Conservation (phyloP, 192 early-diverging fungal genomes). For the Backusella westeae region DNA sequence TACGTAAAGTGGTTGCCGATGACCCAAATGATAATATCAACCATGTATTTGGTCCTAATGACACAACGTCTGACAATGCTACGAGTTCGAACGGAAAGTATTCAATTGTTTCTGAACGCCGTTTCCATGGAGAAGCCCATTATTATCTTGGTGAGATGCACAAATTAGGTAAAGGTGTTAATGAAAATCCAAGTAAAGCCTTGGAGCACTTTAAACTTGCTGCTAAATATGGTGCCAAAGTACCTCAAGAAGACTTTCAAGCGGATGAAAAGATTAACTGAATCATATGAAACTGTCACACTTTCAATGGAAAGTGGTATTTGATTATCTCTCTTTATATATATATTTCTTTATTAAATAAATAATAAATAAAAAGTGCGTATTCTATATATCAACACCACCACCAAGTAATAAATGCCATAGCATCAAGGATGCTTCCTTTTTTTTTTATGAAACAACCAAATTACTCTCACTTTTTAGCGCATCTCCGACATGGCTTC, state of each 20-base stretch:
- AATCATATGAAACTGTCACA: no score
- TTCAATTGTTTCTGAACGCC: background rate
- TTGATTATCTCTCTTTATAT: no score
- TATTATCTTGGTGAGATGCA: background rate
- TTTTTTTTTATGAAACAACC: no score
- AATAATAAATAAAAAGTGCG: no score
- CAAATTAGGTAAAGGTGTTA: background rate
- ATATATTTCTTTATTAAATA: no score
- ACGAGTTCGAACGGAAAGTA: background rate
- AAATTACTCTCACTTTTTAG: no score
- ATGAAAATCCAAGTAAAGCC: background rate
- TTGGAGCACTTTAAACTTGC: background rate
- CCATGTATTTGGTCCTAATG: background rate
- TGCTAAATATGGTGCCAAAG: background rate
- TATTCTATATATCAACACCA: no score
- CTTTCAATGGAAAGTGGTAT: background rate
- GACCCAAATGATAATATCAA: background rate
- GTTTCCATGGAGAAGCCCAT: background rate
- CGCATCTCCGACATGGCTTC: no score
- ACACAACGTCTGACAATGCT: no score
- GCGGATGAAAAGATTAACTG: background rate
- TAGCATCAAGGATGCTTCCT: no score
- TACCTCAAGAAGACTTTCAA: background rate
- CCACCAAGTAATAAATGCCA: no score
- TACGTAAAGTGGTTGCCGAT: background rate